Base-by-base conservation (phyloP, 148 eudicot genomes). In the Pouteria glomerata region DNA sequence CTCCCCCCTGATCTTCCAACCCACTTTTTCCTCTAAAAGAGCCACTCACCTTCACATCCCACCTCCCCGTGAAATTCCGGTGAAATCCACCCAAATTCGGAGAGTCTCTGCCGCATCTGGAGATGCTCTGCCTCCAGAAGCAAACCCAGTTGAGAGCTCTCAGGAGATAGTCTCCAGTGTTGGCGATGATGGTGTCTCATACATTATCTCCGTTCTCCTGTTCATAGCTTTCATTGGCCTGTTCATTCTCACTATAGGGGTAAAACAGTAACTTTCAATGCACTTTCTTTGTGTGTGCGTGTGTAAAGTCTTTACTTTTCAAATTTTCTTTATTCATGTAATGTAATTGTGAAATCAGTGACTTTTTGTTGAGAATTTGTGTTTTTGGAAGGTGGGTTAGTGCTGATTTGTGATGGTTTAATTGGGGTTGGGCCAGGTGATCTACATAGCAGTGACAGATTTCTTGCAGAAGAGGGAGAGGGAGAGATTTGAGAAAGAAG, bases 391-490 rank as follows among this genome's bases (percentile, higher is more conserved):
- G 18, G 31, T 64, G 71, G 71, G 39, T 61, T 52, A 48, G 7
- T 34, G 57, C 34, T 35, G 42, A 64, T 62, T 44, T 48, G 63
- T 48, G 51, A 35, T 61, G 57, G 23, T 50, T 27, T 39, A 10
- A 4, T 39, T 69, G 13, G 8, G 15, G 10, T 64, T 61, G 35
- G 53, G 8, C 56, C 84, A 91, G 97, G 94, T 91, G 45, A 63
- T 85, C 76, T 93, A 88, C 81, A 85, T 93, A 48, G 94, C 76
- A 6, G 98, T 93, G 82, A 84, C 98, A 44, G 98, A 93, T 74
- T 90, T 84, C 80, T 80, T 93, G 83, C 85, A 74, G 87, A 93
- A 87, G 60, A 90, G 98, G 85, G 98, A 90, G 82, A 82, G 71
- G 42, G 98, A 93, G 26, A 93, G 57, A 73, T 87, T 88, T 77